Base-by-base conservation (phyloP, 2,329 filamentous ascomycete species). In the Graphilbum fragrans region DNA sequence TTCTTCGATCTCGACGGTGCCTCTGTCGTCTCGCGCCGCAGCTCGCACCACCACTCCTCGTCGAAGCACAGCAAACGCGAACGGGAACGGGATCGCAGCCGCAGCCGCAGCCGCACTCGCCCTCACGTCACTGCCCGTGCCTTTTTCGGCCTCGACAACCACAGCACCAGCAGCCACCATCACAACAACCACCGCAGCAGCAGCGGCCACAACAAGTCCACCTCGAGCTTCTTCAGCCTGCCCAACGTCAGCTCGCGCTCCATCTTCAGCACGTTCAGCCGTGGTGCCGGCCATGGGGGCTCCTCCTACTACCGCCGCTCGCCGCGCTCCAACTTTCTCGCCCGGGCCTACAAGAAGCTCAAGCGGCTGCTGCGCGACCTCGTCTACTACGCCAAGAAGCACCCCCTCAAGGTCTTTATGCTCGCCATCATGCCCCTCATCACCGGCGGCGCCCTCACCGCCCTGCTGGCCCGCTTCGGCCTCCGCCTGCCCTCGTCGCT, bases 371-470 rank as follows among this genome's bases (percentile, higher is more conserved):
- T 94, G 43, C 82, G 82, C 54, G 80, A 94, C 57, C 77, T 95
- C 9, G 69, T 82, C 58, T 75, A 80, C 58, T 94, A 90, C 63
- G 82, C 85, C 53, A 82, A 85, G 57, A 72, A 77, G 31, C 82
- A 95, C 63, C 90, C 88, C 0, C 64, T 86, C 56, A 93, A 93
- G 64, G 84, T 94, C 37, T 84, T 95, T 66, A 70, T 85, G 67
- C 74, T 87, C 47, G 81, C 94, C 47, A 73, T 95, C 53, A 77
- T 95, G 73, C 90, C 90, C 10, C 70, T 96, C 44, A 66, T 95
- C 53, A 87, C 82, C 2, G 86, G 86, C 39, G 90, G 90, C 25
- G 82, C 85, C 22, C 63, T 95, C 50, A 80, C 80, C 9, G 84
- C 82, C 37, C 66, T 95, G 35, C 72, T 94, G 36, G 74, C 76